Evolutionary conservation across 441 rosid genomes (phyloP).

Genomic region (Omphalea diandra): DNA sequence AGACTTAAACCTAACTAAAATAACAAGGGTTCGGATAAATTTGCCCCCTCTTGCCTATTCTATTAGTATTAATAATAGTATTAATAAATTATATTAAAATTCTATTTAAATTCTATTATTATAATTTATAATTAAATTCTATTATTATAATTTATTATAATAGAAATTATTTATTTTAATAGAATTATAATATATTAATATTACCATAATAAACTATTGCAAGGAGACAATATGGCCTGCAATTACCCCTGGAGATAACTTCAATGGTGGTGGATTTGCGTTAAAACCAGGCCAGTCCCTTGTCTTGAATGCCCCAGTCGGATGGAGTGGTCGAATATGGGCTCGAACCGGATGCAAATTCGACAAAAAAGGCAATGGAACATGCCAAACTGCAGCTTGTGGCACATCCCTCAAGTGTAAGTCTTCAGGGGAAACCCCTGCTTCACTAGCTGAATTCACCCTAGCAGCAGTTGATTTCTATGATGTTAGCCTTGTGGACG

Average conservation of each 20-base stretch:
- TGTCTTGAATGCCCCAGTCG: constrained; percentile 59
- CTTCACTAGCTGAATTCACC: constrained; percentile 90
- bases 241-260: constrained; percentile 68
- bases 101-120: too few relatives aligned
- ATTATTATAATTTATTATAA: too few relatives aligned
- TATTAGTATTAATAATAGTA: too few relatives aligned
- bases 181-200: too few relatives aligned
- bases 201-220: constrained; percentile 76
- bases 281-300: constrained; percentile 68
- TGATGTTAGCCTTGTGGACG: constrained; percentile 95
- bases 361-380: constrained; percentile 59
- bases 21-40: too few relatives aligned
- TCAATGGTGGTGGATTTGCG: constrained; percentile 67
- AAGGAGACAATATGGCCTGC: constrained; percentile 82
- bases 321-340: constrained; percentile 93
- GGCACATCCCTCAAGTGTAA: constrained; percentile 56
- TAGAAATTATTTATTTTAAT: too few relatives aligned
- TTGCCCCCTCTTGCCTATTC: too few relatives aligned
- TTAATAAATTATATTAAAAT: too few relatives aligned
- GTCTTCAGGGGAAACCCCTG: constrained; percentile 66
- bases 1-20: too few relatives aligned
- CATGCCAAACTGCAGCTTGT: constrained; percentile 79
- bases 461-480: constrained; percentile 51
- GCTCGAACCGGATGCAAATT: constrained; percentile 81
- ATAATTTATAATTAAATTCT: too few relatives aligned